Evolutionary conservation across 495 filamentous ascomycete genomes (phyloP), one percentile per base, ranked within the genome.

Genomic region (Copromyces sp.): DNA sequence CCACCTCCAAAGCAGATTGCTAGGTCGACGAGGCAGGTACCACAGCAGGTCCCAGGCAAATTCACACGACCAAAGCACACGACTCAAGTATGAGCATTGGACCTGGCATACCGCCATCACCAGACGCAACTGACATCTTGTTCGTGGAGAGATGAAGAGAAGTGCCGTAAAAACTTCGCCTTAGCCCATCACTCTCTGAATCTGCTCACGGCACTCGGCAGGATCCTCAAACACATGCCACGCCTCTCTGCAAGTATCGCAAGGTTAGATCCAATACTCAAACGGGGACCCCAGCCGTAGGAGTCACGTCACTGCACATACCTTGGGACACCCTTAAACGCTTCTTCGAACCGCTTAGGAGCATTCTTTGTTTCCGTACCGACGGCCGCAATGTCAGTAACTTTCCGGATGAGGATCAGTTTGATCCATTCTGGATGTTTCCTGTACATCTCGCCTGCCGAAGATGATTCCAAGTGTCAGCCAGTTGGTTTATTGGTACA

Each of bases 141-240:
- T 61, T 32, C 53, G 14, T 8, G 29, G 29, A 61, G 29, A 61
- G 29, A 17, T 32, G 24, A 32, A 24, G 14, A 29, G 12, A 3
- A 9, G 29, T 70, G 17, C n/a, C 24, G n/a, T 70, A 53, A 24
- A 12, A 14, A 32, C 11, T n/a, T 24, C 1, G 20, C 24, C 68
- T 29, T 32, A 39, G 4, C 37, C 40, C 8, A 86, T 78, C 4
- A 78, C 77, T 73, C 81, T 78, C 16, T 83, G 77, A 3, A 87
- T 72, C 41, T 84, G 68, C 61, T 79, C 59, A 68, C 76, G 74
- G 75, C 86, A 87, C 81, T 97, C 93, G 41, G 83, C 78, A 7
- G 95, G 88, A 38, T 92, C 84, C 69, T 91, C 88, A 83, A 97
- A 97, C 2, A 94, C 89, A 76, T 88, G 87, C 94, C 94, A 98